Evolutionary conservation across 208 protist genomes (phyloP).

Genomic region (Angomonas deanei): DNA sequence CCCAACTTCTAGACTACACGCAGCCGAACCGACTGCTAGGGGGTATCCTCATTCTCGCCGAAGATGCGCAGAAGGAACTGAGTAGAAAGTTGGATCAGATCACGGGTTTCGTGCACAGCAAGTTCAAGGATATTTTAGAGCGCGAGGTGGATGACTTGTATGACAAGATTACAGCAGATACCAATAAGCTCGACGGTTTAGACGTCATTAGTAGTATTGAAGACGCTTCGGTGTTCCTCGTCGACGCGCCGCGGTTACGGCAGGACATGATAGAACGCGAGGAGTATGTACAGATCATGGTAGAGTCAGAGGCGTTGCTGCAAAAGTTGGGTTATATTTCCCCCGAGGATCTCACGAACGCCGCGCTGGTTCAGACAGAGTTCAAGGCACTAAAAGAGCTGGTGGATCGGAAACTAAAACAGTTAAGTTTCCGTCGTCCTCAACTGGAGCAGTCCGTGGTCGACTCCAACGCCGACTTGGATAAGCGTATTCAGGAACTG

Average conservation of each 20-base stretch:
- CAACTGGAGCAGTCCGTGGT: slow-evolving; percentile 59
- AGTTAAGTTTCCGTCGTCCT: slow-evolving; percentile 69
- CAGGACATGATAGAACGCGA: slow-evolving; percentile 42
- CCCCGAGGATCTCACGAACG: slow-evolving; percentile 91
- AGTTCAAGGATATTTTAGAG: slow-evolving; percentile 82
- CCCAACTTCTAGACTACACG: slow-evolving; percentile 80
- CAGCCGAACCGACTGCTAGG: slow-evolving; percentile 81
- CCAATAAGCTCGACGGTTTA: slow-evolving; percentile 66
- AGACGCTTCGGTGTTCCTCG: slow-evolving; percentile 68
- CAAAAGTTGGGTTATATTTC: slow-evolving; percentile 86
- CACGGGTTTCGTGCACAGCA: slow-evolving; percentile 65
- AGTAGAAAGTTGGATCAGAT: slow-evolving; percentile 78
- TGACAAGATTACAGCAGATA: slow-evolving; percentile 41
- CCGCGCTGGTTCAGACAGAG: slow-evolving; percentile 87
- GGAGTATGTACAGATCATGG: slow-evolving; percentile 62
- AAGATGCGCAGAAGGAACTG: slow-evolving; percentile 81
- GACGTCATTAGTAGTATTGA: slow-evolving; percentile 87
- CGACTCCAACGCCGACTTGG: slow-evolving; percentile 45
- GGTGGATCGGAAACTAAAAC: slow-evolving; percentile 87
- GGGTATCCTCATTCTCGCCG: slow-evolving; percentile 76
- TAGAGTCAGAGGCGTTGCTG: slow-evolving; percentile 83
- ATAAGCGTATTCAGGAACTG: slow-evolving; percentile 44
- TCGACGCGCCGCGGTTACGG: slow-evolving; percentile 71
- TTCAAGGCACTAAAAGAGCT: slow-evolving; percentile 91
- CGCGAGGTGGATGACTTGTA: slow-evolving; percentile 52